Base-by-base conservation (phyloP, 2,329 filamentous ascomycete genomes). In the Phyllosticta citribraziliensis region DNA sequence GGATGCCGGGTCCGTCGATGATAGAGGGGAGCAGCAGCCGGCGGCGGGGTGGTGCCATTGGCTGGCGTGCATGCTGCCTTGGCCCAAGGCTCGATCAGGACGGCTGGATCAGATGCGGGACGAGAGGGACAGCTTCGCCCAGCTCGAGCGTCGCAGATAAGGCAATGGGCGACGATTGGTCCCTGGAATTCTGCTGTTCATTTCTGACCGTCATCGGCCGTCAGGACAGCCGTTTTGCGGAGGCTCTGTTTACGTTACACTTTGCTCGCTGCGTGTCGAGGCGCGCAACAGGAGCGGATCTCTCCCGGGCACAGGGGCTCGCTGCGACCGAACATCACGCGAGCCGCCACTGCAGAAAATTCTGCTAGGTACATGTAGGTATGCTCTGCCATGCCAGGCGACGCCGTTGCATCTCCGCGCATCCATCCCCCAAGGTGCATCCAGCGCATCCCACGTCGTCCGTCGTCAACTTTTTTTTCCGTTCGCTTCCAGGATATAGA, bases 71-170 rank as follows among this genome's bases (percentile, higher is more conserved):
- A n/a, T 54, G 52, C 30, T 61, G 51, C 55, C 55, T 56, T 40
- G n/a, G 51, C 30, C 47, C 55, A 55, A 55, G 35, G 53, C 47
- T 55, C 60, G 60, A 61, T 61, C 55, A 61, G 60, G 53, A 33
- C 55, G 50, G 55, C 60, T 52, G 57, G 60, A 61, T 61, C 60
- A 54, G 60, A 56, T 56, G 60, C 55, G 60, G 60, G 55, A 60
- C 53, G 58, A 55, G 19, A 53, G 58, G 24, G 57, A 35, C 51
- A 40, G 33, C 33, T 33, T 54, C 57, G 54, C 24, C 58, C 24
- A 55, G 8, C 14, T 50, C 52, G 58, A 60, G 52, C 20, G 55
- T 50, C 58, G 52, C 53, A 35, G 58, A 61, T 61, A 61, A 61
- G 58, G n/a, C 47, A 27, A 9, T 3, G 52, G 53, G 51, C 53